These are phyloP conservation scores for Besnoitia besnoiti DNA, from an alignment of 169 alveolate species.

Conservation along the genomic window DNA sequence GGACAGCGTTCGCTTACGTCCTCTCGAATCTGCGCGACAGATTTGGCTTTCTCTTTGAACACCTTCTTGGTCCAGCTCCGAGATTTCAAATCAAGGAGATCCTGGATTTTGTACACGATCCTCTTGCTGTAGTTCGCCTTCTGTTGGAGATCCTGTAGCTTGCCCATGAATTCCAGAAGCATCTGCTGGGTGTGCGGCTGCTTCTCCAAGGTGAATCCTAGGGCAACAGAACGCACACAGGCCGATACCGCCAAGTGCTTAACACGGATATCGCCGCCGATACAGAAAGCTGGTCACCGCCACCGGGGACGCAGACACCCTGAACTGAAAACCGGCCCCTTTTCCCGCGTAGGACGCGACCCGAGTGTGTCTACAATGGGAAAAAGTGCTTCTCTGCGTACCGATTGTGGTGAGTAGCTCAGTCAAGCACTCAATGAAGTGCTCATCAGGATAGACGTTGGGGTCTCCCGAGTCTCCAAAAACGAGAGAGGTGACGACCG, in stretches of 20 bases:
- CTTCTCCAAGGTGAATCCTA: slow-evolving; percentile 51
- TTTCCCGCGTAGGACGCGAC: too few species aligned
- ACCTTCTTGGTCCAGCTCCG: slow-evolving; percentile 56
- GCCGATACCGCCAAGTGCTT: background rate
- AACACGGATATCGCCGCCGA: too few species aligned
- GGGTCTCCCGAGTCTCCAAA: slow-evolving; percentile 75
- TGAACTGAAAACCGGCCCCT: background rate
- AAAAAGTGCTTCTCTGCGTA: background rate
- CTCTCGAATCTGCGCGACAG: slow-evolving; percentile 54
- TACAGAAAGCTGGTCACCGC: too few species aligned
- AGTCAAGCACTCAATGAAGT: slow-evolving; percentile 85
- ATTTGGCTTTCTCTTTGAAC: slow-evolving; percentile 55
- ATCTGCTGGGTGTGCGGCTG: slow-evolving; percentile 34
- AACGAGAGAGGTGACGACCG: slow-evolving; percentile 85
- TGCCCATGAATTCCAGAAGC: slow-evolving; percentile 53
- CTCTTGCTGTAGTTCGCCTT: slow-evolving; percentile 51
- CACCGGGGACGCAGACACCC: too few species aligned
- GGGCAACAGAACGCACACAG: background rate
- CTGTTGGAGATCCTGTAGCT: slow-evolving; percentile 58
- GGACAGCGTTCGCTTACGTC: too few species aligned
- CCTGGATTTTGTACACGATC: slow-evolving; percentile 63
- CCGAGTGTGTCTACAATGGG: too few species aligned
- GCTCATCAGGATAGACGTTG: slow-evolving; percentile 84
- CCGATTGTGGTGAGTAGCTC: slow-evolving; percentile 66
- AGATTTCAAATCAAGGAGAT: slow-evolving; percentile 54